Base-by-base conservation (phyloP, 2,329 filamentous ascomycete species). In the Alternaria rosae region DNA sequence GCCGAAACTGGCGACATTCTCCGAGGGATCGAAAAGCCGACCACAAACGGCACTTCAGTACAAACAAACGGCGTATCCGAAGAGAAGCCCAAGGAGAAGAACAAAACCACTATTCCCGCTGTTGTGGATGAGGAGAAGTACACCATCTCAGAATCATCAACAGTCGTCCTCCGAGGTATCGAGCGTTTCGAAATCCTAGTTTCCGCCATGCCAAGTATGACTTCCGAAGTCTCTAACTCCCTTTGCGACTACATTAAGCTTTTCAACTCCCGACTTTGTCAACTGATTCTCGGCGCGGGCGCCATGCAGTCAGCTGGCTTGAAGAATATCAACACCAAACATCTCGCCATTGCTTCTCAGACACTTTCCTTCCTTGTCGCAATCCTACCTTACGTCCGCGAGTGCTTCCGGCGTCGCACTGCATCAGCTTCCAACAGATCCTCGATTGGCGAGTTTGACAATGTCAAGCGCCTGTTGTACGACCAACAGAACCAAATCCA, bases 181-280 rank as follows among this genome's bases (percentile, higher is more conserved):
- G 90, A 92, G 61, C 87, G 89, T 15, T 97, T 97, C 78, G 85
- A 97, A 66, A 91, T 92, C 64, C 86, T 99, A 5, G 90, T 94
- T 59, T 86, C 92, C 6, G 90, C 90, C 30, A 94, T 98, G 59
- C 94, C 95, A 2, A 94, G 91, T 63, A 94, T 97, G 88, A 92
- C 93, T 1, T 85, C 89, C 3, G 93, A 97, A 61, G 90, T 97
- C 55, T 91, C 92, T 0, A 84, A 87, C 3, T 90, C 89, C 0
- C 86, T 99, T 11, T 84, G 97, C 43, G 90, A 95, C 21, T 97
- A 96, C 74, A 85, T 98, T 13, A 92, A 95, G 68, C 85, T 97
- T 5, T 99, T 98, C 85, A 97, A 99, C 79, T 97, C 93, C 3
- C 91, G 95, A 20, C 94, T 94, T 60, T 96, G 92, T n/a, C 95